Conservation (phyloP, 225 moss, liverwort and hornwort genomes). For the Physcomitrium patens region DNA sequence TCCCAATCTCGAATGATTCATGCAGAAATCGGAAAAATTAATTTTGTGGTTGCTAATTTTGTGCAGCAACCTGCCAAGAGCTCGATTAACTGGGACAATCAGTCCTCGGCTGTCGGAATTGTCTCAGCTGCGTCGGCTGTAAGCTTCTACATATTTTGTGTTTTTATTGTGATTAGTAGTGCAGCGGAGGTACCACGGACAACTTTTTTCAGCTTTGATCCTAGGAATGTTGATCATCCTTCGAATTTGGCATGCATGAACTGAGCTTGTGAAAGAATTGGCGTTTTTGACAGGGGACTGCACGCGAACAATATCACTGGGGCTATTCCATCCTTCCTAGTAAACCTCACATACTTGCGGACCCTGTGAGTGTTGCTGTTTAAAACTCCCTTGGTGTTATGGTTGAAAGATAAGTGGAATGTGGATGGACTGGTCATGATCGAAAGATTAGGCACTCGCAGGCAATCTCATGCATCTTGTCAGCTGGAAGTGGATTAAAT, state of each 20-base stretch:
- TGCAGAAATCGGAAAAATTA: background rate
- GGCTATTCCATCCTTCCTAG: constrained; percentile 46
- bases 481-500: background rate
- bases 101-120: constrained; percentile 36
- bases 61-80: constrained; percentile 47
- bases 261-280: constrained; percentile 12
- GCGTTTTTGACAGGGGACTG: constrained; percentile 48
- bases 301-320: constrained; percentile 57
- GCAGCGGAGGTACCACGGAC: background rate
- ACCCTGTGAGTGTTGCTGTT: constrained; percentile 46
- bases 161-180: background rate
- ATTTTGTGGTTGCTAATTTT: background rate
- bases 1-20: background rate
- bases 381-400: constrained; percentile 5
- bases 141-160: constrained; percentile 30
- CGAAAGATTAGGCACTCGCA: background rate
- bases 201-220: background rate
- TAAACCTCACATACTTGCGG: constrained; percentile 39
- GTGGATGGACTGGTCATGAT: background rate
- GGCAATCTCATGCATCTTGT: background rate
- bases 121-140: constrained; percentile 52
- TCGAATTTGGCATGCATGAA: background rate
- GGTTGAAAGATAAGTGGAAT: constrained; percentile 1
- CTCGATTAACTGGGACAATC: constrained; percentile 45
- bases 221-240: background rate